Percentiles rank a stretch among this genome's conserved stretches.
These are phyloP conservation scores for Didymella lethalis DNA, from an alignment of 2,329 filamentous ascomycete species.

Conservation along the genomic window DNA sequence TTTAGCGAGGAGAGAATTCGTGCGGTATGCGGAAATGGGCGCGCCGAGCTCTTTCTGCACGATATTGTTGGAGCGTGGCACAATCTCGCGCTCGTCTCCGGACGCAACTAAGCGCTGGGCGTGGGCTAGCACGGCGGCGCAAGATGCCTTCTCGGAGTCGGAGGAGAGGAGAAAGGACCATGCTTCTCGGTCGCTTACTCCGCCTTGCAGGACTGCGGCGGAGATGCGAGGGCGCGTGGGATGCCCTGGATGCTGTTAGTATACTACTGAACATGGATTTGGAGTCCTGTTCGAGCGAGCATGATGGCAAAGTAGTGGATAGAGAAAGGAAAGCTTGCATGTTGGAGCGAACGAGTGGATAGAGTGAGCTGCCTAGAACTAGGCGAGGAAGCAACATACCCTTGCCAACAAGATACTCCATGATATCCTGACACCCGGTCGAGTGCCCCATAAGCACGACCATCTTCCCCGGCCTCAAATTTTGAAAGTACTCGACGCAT, in stretches of 20 bases:
- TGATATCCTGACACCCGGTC: slow-evolving; percentile 72
- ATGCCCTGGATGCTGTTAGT: slow-evolving; percentile 22
- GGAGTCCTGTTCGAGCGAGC: too few relatives aligned
- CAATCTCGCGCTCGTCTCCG: slow-evolving; percentile 63
- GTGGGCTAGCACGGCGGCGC: slow-evolving; percentile 49
- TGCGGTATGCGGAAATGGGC: slow-evolving; percentile 65
- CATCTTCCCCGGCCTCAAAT: slow-evolving; percentile 55
- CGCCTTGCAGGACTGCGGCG: slow-evolving; percentile 80
- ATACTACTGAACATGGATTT: not conserved
- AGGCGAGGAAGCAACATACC: slow-evolving; percentile 10
- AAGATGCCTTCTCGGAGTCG: slow-evolving; percentile 22
- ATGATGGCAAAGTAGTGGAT: too few relatives aligned
- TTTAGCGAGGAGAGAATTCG: slow-evolving; percentile 64
- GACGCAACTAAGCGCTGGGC: slow-evolving; percentile 64
- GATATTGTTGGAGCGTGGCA: slow-evolving; percentile 54
- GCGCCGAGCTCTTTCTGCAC: slow-evolving; percentile 44
- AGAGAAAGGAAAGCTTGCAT: too few relatives aligned
- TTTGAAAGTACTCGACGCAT: slow-evolving; percentile 61
- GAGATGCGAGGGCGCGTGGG: slow-evolving; percentile 65
- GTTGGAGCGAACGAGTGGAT: not conserved
- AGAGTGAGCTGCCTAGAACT: not conserved
- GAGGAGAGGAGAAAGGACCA: slow-evolving; percentile 48
- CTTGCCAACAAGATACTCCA: slow-evolving; percentile 65
- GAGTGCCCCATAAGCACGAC: slow-evolving; percentile 75
- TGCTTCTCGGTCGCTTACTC: slow-evolving; percentile 78